Conservation (phyloP, 129 eudicot species). For the Logfia minima region DNA sequence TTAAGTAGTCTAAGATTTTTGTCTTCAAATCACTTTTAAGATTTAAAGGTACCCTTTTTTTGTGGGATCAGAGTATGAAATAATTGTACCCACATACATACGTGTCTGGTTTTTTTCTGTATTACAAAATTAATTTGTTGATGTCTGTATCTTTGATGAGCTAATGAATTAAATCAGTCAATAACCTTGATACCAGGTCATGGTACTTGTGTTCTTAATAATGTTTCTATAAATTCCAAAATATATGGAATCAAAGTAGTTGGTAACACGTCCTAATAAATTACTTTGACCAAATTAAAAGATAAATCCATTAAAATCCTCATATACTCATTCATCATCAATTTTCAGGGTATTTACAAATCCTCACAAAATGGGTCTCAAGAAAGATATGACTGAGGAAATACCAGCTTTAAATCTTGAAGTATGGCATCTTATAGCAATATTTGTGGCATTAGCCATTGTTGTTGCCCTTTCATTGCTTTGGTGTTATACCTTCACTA, state of each 20-base stretch:
- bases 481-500: conserved; percentile 57
- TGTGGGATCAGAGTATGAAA: conserved; percentile 8
- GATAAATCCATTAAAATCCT: background rate
- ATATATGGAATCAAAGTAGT: conserved; percentile 8
- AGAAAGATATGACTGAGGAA: conserved; percentile 53
- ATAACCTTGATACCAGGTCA: conserved; percentile 10
- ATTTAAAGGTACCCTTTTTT: conserved; percentile 11
- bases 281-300: conserved; percentile 16
- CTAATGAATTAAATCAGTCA: conserved; percentile 6
- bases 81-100: conserved; percentile 2
- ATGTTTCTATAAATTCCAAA: conserved; percentile 8
- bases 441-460: conserved; percentile 56
- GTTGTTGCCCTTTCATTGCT: conserved; percentile 50
- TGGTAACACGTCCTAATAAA: background rate
- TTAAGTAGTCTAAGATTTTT: background rate
- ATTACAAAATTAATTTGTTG: conserved; percentile 4
- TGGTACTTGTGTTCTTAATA: conserved; percentile 11
- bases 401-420: conserved; percentile 63
- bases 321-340: background rate
- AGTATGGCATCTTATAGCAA: conserved; percentile 77
- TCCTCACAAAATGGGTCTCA: conserved; percentile 56
- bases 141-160: background rate
- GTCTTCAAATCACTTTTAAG: conserved; percentile 8
- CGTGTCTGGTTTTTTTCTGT: background rate
- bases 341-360: conserved; percentile 41